Percentiles rank a stretch among this genome's conserved stretches.
These are phyloP conservation scores for Tricholoma matsutake DNA, from an alignment of 768 basidiomycete species.

Conservation along the genomic window DNA sequence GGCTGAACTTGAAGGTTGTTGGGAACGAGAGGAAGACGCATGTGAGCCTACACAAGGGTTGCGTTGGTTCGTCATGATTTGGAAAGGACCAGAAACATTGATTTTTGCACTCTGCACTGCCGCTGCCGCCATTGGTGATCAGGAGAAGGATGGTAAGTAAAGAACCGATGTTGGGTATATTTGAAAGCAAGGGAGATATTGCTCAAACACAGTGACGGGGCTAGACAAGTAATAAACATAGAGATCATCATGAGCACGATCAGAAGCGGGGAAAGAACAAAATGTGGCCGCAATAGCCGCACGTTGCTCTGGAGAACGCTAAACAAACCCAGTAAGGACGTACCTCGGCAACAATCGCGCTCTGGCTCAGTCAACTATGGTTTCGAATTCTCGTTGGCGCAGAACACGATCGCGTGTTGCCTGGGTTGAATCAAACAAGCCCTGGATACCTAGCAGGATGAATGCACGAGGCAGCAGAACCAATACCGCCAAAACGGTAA, in stretches of 20 bases:
- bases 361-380: neutral
- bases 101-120: constrained; percentile 36
- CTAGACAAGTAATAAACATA: neutral
- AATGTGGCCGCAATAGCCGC: constrained; percentile 6
- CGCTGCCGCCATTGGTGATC: constrained; percentile 43
- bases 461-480: constrained; percentile 2
- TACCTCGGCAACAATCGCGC: constrained; percentile 10
- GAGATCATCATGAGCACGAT: constrained; percentile 6
- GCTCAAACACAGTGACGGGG: neutral
- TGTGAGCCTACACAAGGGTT: constrained; percentile 30
- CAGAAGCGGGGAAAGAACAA: constrained; percentile 2
- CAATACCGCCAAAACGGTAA: neutral
- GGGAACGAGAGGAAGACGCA: constrained; percentile 42
- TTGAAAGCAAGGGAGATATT: neutral
- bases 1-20: constrained; percentile 27
- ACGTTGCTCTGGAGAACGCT: neutral
- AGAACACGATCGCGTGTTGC: neutral
- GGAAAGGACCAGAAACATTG: constrained; percentile 41
- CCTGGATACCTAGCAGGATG: neutral
- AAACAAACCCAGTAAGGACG: constrained; percentile 2
- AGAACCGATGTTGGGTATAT: neutral
- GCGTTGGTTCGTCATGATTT: constrained; percentile 43
- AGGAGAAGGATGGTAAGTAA: neutral
- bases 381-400: constrained; percentile 1
- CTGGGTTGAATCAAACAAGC: neutral